phyloP scores from a whole-genome alignment of 2,329 filamentous ascomycete species.

The Penicillium decumbens region DNA sequence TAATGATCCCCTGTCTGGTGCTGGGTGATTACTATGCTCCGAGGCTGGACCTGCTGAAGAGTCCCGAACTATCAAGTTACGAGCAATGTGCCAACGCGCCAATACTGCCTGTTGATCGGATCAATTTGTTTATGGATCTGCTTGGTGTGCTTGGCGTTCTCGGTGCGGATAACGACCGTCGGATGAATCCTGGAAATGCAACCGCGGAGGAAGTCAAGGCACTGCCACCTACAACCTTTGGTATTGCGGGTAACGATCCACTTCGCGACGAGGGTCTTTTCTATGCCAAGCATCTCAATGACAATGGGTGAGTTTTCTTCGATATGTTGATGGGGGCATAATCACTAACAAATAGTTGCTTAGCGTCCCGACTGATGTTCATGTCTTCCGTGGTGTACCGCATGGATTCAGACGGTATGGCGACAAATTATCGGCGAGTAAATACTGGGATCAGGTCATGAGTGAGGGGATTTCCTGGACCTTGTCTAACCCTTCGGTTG shows the following conservation, averaged over 20 bases:
- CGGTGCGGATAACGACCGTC: slow-evolving; percentile 27
- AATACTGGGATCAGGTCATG: slow-evolving; percentile 31
- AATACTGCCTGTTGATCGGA: slow-evolving; percentile 42
- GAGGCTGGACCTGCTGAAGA: slow-evolving; percentile 36
- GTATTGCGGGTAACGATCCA: slow-evolving; percentile 47
- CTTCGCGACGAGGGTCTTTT: slow-evolving; percentile 50
- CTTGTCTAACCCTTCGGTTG: slow-evolving; percentile 18
- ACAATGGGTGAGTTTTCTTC: slow-evolving; percentile 39
- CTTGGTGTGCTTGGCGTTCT: slow-evolving; percentile 24
- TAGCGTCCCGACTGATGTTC: slow-evolving; percentile 48
- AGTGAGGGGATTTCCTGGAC: slow-evolving; percentile 29
- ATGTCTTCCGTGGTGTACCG: slow-evolving; percentile 51
- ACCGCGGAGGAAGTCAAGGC: slow-evolving; percentile 33
- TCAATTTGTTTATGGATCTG: slow-evolving; percentile 31
- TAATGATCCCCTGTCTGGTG: slow-evolving; percentile 50
- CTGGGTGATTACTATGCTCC: slow-evolving; percentile 32
- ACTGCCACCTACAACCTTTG: slow-evolving; percentile 45
- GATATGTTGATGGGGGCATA: neutral
- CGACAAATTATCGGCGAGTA: slow-evolving; percentile 21
- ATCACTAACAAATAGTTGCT: neutral
- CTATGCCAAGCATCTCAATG: slow-evolving; percentile 43
- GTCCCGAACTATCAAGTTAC: slow-evolving; percentile 44
- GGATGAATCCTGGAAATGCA: slow-evolving; percentile 40
- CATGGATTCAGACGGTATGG: slow-evolving; percentile 46
- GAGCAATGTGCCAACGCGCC: slow-evolving; percentile 48